These are phyloP conservation scores for Omphalotus guepiniiformis DNA, from an alignment of 768 basidiomycete species.

Conservation along the genomic window DNA sequence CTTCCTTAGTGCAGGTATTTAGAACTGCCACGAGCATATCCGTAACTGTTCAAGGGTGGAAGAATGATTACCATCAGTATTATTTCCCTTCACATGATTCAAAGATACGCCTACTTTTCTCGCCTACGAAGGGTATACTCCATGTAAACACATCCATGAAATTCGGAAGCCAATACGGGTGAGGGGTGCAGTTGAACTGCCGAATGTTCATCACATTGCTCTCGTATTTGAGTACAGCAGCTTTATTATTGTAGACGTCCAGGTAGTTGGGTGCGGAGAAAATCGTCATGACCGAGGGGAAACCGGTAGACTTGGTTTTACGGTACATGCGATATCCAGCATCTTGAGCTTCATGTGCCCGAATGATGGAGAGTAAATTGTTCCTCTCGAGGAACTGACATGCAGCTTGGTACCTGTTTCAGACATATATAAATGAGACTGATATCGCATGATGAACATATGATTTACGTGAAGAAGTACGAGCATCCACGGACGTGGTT, in stretches of 20 bases:
- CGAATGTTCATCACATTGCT: conserved; percentile 98
- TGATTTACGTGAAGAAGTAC: conserved; percentile 72
- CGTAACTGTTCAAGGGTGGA: conserved; percentile 58
- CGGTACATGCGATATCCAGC: conserved; percentile 99
- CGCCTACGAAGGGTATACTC: conserved; percentile 97
- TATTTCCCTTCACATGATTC: not conserved
- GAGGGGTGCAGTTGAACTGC: conserved; percentile 95
- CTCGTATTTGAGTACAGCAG: conserved; percentile 98
- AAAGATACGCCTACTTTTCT: conserved; percentile 70
- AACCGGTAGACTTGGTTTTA: conserved; percentile 96
- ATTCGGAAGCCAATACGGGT: conserved; percentile 97
- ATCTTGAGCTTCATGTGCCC: conserved; percentile 98
- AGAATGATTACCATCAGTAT: not conserved
- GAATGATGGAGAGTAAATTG: conserved; percentile 92
- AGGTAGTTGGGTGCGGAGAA: conserved; percentile 98
- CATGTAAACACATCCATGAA: conserved; percentile 99
- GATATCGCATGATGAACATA: not conserved
- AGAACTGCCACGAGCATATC: conserved; percentile 98
- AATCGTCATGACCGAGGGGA: conserved; percentile 99
- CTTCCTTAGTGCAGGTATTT: conserved; percentile 94
- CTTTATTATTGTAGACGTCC: conserved; percentile 99
- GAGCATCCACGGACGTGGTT: conserved; percentile 97
- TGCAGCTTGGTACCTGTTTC: conserved; percentile 91
- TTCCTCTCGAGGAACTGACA: conserved; percentile 98
- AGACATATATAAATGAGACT: conserved; percentile 10